Percentiles rank a stretch among this genome's conserved stretches.
Evolutionary conservation across 306 rosid species (phyloP).

Genomic region (Acacia crassicarpa): DNA sequence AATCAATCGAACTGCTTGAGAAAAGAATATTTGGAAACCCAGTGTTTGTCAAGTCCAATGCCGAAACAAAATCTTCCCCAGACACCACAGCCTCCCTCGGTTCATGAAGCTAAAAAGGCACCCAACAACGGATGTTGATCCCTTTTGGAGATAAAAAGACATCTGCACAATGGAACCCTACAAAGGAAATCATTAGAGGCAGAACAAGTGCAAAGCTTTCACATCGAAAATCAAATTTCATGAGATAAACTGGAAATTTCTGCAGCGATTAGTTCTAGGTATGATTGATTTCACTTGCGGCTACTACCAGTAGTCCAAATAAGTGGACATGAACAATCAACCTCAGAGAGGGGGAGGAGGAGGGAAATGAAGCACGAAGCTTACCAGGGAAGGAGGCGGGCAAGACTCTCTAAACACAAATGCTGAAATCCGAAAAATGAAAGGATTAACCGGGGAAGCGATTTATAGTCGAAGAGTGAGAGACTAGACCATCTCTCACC

Average conservation of each 20-base stretch:
- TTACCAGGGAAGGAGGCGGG: slow-evolving; percentile 48
- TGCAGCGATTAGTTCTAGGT: background rate
- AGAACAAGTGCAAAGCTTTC: background rate
- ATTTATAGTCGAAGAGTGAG: background rate
- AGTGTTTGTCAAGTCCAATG: slow-evolving; percentile 49
- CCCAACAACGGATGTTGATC: slow-evolving; percentile 32
- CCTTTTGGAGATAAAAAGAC: slow-evolving; percentile 43
- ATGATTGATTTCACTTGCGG: background rate
- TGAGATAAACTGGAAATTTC: background rate
- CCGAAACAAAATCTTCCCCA: slow-evolving; percentile 45
- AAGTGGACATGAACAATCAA: background rate
- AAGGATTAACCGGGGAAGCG: fast-evolving
- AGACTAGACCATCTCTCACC: background rate
- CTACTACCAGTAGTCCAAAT: background rate
- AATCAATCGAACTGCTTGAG: background rate
- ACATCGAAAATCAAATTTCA: background rate
- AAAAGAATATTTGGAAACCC: slow-evolving; percentile 7
- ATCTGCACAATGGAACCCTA: slow-evolving; percentile 57
- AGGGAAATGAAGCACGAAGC: slow-evolving; percentile 19
- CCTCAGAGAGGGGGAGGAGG: background rate
- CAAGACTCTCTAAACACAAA: background rate
- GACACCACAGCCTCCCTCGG: slow-evolving; percentile 52
- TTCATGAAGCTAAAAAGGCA: slow-evolving; percentile 42
- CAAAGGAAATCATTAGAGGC: slow-evolving; percentile 30
- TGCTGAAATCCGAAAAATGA: background rate